Evolutionary conservation across 768 basidiomycete genomes (phyloP).

Genomic region (Suillus decipiens): DNA sequence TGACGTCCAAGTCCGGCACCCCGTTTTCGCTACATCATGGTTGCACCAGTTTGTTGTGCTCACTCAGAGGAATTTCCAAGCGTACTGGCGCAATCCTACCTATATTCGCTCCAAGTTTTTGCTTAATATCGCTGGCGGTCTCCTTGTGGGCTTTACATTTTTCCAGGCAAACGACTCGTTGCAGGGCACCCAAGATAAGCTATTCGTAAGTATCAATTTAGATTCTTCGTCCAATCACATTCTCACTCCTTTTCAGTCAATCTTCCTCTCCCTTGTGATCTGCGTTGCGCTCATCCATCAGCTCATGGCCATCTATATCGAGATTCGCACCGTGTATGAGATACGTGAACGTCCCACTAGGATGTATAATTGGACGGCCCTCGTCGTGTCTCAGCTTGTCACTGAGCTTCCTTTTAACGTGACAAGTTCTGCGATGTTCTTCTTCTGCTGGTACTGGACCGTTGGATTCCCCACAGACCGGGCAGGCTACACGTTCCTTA

Average conservation of each 20-base stretch:
- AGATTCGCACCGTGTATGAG: constrained; percentile 61
- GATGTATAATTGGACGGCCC: constrained; percentile 66
- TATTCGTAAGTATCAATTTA: constrained; percentile 49
- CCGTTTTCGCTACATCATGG: constrained; percentile 58
- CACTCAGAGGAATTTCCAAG: constrained; percentile 42
- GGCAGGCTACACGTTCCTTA: constrained; percentile 59
- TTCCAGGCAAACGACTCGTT: constrained; percentile 54
- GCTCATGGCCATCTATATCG: constrained; percentile 61
- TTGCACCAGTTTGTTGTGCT: constrained; percentile 46
- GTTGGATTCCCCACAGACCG: constrained; percentile 56
- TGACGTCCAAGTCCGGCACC: constrained; percentile 36
- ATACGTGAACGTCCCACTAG: constrained; percentile 64
- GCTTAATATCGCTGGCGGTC: constrained; percentile 53
- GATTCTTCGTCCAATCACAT: not conserved
- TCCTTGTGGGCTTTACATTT: constrained; percentile 68
- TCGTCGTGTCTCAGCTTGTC: constrained; percentile 54
- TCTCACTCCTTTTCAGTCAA: constrained; percentile 36
- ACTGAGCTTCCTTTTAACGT: constrained; percentile 66
- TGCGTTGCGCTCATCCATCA: constrained; percentile 59
- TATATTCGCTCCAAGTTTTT: constrained; percentile 61
- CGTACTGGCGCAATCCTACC: constrained; percentile 58
- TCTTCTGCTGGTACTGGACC: constrained; percentile 71
- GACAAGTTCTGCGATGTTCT: constrained; percentile 56
- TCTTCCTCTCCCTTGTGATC: constrained; percentile 56
- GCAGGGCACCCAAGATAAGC: constrained; percentile 64